Base-by-base conservation (phyloP, 2,329 filamentous ascomycete species). In the Colletotrichum sp. region DNA sequence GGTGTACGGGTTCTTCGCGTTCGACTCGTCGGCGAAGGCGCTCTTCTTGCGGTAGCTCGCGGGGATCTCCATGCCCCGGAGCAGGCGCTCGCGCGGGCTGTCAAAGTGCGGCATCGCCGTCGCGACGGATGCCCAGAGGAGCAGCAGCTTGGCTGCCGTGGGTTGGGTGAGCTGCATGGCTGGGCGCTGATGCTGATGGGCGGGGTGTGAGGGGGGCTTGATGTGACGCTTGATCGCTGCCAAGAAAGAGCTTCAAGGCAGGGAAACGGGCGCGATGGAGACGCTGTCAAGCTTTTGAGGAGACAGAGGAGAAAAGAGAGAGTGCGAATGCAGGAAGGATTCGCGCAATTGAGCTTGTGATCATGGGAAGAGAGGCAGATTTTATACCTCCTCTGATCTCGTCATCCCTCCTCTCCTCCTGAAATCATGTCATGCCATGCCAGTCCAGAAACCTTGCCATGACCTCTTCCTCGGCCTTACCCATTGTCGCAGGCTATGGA, bases 61-160 rank as follows among this genome's bases (percentile, higher is more conserved):
- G 21, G 87, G 86, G 15, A 91, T 82, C 6, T 85, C 83, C 66
- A 89, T 84, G 69, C 89, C 89, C 71, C 89, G 87, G 74, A 89
- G 83, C 18, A 91, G 87, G 15, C 89, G 88, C 81, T 91, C 89
- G 75, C 88, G 88, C 59, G 90, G 90, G 79, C 89, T 90, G 82
- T 91, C 90, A 68, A 87, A 80, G 68, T 77, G 75, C 55, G 77
- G 77, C 26, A 68, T 68, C 30, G 77, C 77, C 34, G 72, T 36
- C 64, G 52, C 66, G n/a, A 77, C 32, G 52, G 71, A 68, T 12
- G 77, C 75, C 74, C 60, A 73, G 52, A 69, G 59, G 52, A 73
- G 39, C 10, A 77, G 60, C 67, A 78, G 68, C 65, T 71, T 60
- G 60, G 75, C 71, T 60, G 71, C 75, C 34, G 73, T 64, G 52